Evolutionary conservation across 2,329 filamentous ascomycete genomes (phyloP).

Genomic region (Monosporascus sp.): DNA sequence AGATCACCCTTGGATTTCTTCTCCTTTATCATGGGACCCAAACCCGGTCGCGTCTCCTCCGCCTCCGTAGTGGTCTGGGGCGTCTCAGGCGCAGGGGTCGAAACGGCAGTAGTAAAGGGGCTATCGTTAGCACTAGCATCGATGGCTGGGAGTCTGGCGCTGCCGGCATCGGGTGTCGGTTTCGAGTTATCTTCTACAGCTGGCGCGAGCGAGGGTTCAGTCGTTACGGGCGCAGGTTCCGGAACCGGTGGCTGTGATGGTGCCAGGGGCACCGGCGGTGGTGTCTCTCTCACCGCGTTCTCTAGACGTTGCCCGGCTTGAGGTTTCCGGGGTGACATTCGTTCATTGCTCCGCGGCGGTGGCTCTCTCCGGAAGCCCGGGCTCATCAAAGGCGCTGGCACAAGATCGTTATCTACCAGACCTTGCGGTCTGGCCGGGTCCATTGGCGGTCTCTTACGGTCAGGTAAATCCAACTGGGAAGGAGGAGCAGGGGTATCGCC

Average conservation of each 20-base stretch:
- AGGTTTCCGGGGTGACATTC: constrained; percentile 42
- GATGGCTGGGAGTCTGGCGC: constrained; percentile 1
- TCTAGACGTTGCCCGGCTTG: constrained; percentile 30
- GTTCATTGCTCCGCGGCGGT: constrained; percentile 46
- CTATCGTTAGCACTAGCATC: constrained; percentile 11
- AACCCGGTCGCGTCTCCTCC: constrained; percentile 59
- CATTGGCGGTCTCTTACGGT: constrained; percentile 63
- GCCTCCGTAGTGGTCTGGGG: constrained; percentile 21
- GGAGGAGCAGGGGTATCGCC: constrained; percentile 27
- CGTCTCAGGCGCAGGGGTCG: constrained; percentile 23
- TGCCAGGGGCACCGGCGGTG: constrained; percentile 12
- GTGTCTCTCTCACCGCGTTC: constrained; percentile 28
- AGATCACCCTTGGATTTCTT: constrained; percentile 69
- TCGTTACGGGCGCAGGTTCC: constrained; percentile 9
- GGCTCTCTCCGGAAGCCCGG: constrained; percentile 43
- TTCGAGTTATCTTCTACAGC: not conserved
- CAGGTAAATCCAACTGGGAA: constrained; percentile 48
- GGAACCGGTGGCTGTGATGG: constrained; percentile 3
- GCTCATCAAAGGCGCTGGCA: constrained; percentile 54
- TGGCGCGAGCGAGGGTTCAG: not conserved
- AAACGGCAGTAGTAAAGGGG: constrained; percentile 13
- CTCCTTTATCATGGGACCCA: constrained; percentile 87
- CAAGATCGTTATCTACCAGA: constrained; percentile 44
- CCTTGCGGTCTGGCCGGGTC: constrained; percentile 49
- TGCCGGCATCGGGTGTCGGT: not conserved